A percentile compares a stretch with the other conserved stretches of the same genome.
phyloP scores from a whole-genome alignment of 2,329 filamentous ascomycete species.

The Xenoacremonium recifei region DNA sequence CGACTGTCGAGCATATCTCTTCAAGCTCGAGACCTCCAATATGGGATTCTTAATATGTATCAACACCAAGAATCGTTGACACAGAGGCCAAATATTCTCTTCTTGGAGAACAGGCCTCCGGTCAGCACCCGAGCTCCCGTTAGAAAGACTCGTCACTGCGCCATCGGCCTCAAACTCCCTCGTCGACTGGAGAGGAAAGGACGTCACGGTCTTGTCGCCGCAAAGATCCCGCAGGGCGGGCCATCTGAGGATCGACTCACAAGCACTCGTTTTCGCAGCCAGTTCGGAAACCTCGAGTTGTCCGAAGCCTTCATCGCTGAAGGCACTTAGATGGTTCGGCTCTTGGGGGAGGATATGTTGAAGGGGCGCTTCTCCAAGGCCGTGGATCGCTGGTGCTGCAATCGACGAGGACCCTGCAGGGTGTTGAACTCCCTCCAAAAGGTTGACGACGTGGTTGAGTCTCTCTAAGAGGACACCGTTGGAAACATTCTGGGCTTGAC shows the following conservation, averaged over 20 bases:
- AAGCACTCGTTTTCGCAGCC: not conserved
- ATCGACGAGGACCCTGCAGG: no score
- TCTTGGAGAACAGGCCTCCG: not conserved
- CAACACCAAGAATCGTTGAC: not conserved
- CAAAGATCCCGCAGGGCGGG: not conserved
- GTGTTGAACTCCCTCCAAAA: not conserved
- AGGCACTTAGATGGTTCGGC: not conserved
- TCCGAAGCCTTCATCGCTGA: slow-evolving; percentile 1
- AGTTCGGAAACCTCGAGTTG: not conserved
- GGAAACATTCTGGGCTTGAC: not conserved
- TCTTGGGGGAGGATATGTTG: not conserved
- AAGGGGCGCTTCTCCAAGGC: not conserved
- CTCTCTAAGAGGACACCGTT: not conserved
- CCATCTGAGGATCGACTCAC: not conserved
- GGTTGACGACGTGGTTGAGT: not conserved
- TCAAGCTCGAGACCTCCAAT: not conserved
- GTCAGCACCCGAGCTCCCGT: not conserved
- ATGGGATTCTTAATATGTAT: slow-evolving; percentile 3
- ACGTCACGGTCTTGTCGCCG: not conserved
- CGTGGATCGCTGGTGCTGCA: not conserved
- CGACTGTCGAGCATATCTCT: not conserved
- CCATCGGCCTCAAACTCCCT: not conserved
- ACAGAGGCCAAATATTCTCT: slow-evolving; percentile 1
- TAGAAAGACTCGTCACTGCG: not conserved
- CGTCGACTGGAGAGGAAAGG: not conserved